Conservation (phyloP, 257 asterid genomes). For the Cynanchum wilfordii region DNA sequence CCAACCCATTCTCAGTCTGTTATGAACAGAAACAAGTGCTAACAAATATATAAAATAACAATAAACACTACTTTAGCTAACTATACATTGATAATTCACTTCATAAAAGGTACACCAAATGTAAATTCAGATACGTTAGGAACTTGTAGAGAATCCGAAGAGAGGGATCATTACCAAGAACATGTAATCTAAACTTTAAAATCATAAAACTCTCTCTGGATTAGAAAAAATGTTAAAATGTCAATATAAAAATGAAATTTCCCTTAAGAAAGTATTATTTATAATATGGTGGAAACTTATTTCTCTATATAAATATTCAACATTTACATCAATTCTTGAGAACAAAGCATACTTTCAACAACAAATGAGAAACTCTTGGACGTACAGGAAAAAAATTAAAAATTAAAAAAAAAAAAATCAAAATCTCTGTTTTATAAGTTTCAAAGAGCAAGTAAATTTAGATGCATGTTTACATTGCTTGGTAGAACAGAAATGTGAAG, state of each 20-base stretch:
- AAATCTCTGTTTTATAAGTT: background rate
- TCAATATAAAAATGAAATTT: too few relatives aligned
- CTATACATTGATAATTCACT: background rate
- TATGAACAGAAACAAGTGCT: slow-evolving; percentile 18
- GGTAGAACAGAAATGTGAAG: too few relatives aligned
- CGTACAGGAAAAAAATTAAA: background rate
- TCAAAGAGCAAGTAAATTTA: background rate
- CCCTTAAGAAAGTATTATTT: background rate
- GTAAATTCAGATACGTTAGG: background rate
- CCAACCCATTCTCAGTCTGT: slow-evolving; percentile 94
- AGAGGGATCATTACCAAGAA: background rate
- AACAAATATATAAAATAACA: slow-evolving; percentile 5
- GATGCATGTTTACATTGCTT: too few relatives aligned
- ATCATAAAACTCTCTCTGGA: background rate
- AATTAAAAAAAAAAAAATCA: too few relatives aligned
- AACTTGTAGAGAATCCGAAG: background rate
- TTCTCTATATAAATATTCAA: too few relatives aligned
- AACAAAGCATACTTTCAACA: background rate
- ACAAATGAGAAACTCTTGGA: background rate
- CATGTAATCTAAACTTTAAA: background rate
- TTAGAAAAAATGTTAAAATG: too few relatives aligned
- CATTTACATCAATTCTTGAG: background rate
- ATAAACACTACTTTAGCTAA: background rate
- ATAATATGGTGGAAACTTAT: too few relatives aligned
- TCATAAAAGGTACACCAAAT: background rate